Conservation (phyloP, 352 stramenopile species). For the Phytophthora megakarya region DNA sequence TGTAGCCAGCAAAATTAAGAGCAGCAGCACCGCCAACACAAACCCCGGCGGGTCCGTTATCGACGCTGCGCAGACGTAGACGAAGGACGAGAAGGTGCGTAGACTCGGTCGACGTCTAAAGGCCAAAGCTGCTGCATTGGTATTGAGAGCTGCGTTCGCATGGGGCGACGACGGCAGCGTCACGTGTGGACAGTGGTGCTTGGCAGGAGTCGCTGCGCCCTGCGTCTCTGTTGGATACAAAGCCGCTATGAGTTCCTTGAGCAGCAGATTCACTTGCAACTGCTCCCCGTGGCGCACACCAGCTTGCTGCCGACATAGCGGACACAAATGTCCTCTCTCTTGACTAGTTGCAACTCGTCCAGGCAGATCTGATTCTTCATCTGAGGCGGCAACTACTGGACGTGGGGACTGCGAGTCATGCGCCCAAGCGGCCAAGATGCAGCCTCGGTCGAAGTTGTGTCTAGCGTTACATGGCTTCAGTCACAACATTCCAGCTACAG, state of each 20-base stretch:
- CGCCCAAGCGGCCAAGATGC: slow-evolving; percentile 68
- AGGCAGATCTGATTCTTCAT: not conserved
- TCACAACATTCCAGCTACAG: not conserved
- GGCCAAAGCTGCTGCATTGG: slow-evolving; percentile 31
- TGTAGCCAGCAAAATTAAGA: slow-evolving; percentile 65
- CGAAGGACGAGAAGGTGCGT: slow-evolving; percentile 69
- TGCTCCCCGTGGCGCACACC: slow-evolving; percentile 31
- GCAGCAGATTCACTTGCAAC: slow-evolving; percentile 68
- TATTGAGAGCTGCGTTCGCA: slow-evolving; percentile 17
- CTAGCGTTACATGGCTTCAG: slow-evolving; percentile 32
- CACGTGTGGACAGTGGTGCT: slow-evolving; percentile 44
- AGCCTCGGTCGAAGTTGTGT: slow-evolving; percentile 86
- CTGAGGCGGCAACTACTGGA: slow-evolving; percentile 1
- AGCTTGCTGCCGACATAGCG: slow-evolving; percentile 61
- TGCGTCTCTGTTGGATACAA: slow-evolving; percentile 62
- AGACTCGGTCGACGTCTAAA: slow-evolving; percentile 49
- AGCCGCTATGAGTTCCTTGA: slow-evolving; percentile 61
- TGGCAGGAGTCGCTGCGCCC: slow-evolving; percentile 44
- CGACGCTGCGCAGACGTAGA: slow-evolving; percentile 72
- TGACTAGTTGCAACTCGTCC: not conserved
- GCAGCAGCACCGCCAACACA: slow-evolving; percentile 70
- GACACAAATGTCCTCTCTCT: slow-evolving; percentile 49
- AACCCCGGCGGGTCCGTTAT: slow-evolving; percentile 76
- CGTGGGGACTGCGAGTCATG: slow-evolving; percentile 37
- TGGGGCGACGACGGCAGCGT: slow-evolving; percentile 23